These are phyloP conservation scores for Aspergillus ibericus DNA, from an alignment of 2,329 filamentous ascomycete species.

Conservation along the genomic window DNA sequence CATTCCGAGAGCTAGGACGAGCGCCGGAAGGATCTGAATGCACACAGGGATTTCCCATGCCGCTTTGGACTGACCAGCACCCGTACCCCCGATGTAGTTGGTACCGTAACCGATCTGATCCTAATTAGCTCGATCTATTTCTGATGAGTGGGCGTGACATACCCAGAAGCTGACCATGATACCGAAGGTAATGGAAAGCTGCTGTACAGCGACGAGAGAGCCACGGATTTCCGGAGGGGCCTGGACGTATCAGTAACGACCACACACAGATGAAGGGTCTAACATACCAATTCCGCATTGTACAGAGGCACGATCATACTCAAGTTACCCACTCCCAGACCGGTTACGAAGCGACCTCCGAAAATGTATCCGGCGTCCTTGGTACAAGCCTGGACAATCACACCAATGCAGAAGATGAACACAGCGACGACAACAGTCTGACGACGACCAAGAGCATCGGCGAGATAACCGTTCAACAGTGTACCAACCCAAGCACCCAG, in stretches of 20 bases:
- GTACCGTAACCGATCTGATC: conserved; percentile 42
- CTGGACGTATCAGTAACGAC: conserved; percentile 13
- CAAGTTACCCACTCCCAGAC: conserved; percentile 45
- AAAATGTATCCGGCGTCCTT: conserved; percentile 34
- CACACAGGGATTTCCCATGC: conserved; percentile 74
- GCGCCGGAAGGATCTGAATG: conserved; percentile 67
- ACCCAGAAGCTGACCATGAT: conserved; percentile 48
- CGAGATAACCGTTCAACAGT: conserved; percentile 38
- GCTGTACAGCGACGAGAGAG: conserved; percentile 43
- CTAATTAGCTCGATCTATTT: not conserved
- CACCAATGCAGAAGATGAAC: conserved; percentile 38
- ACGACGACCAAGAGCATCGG: conserved; percentile 37
- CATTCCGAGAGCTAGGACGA: conserved; percentile 68
- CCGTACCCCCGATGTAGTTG: conserved; percentile 66
- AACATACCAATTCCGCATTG: conserved; percentile 34
- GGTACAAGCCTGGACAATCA: conserved; percentile 40
- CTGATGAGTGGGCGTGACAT: conserved; percentile 6
- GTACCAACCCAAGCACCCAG: conserved; percentile 43
- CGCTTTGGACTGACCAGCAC: conserved; percentile 59
- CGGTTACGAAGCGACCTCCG: conserved; percentile 44
- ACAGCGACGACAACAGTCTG: conserved; percentile 35
- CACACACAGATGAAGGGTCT: not conserved
- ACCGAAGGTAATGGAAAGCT: conserved; percentile 46
- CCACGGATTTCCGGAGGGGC: conserved; percentile 46
- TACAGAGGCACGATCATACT: conserved; percentile 46